Evolutionary conservation across 768 basidiomycete species (phyloP).

Genomic region (Russula brevipes): DNA sequence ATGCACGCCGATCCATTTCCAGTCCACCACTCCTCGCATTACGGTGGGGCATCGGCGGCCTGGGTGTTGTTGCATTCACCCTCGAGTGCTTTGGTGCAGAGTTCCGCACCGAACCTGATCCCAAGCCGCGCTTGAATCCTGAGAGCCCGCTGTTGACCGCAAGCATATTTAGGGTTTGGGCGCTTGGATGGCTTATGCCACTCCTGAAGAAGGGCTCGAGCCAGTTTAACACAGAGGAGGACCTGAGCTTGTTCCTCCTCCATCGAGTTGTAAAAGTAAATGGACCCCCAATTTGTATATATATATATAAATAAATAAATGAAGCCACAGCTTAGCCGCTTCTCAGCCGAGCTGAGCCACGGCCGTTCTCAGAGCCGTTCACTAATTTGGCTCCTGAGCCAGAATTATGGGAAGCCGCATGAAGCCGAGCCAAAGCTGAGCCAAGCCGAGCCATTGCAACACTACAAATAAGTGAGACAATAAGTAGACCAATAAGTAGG

Average conservation of each 20-base stretch:
- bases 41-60: conserved; percentile 38
- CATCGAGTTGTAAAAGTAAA: too few relatives aligned
- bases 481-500: too few relatives aligned
- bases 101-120: conserved; percentile 32
- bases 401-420: too few relatives aligned
- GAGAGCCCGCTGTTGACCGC: conserved; percentile 73
- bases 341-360: too few relatives aligned
- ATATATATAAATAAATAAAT: too few relatives aligned
- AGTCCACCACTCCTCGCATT: conserved; percentile 39
- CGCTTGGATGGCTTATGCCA: conserved; percentile 82
- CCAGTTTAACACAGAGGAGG: conserved; percentile 73
- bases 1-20: conserved; percentile 33
- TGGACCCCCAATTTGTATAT: too few relatives aligned
- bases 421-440: too few relatives aligned
- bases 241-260: conserved; percentile 68
- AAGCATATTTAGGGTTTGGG: conserved; percentile 77
- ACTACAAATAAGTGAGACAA: too few relatives aligned
- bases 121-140: conserved; percentile 35
- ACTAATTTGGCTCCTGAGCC: too few relatives aligned
- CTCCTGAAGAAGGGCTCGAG: conserved; percentile 65
- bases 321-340: too few relatives aligned
- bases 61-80: conserved; percentile 52
- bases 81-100: conserved; percentile 72
- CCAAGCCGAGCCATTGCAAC: too few relatives aligned
- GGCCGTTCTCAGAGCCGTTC: too few relatives aligned